These are phyloP conservation scores for Clitopilus hobsonii DNA, from an alignment of 768 basidiomycete species.

Conservation along the genomic window DNA sequence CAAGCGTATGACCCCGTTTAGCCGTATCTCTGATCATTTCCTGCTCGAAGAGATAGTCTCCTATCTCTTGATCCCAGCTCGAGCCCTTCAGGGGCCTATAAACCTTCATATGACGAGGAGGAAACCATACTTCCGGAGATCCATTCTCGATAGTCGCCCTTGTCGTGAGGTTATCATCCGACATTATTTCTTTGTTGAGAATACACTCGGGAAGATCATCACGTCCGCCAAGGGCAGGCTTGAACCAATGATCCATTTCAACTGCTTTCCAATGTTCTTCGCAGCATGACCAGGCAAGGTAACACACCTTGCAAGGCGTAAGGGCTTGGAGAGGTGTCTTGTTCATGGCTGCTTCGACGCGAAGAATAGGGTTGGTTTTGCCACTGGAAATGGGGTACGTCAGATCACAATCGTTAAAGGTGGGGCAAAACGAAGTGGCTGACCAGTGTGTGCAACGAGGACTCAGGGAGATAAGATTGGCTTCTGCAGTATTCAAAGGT, in stretches of 20 bases:
- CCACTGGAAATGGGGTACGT: conserved; percentile 11
- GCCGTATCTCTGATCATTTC: no score
- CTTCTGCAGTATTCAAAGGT: conserved; percentile 14
- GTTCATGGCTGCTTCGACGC: conserved; percentile 14
- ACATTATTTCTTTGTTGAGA: conserved; percentile 18
- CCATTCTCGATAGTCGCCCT: neutral
- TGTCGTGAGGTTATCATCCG: conserved; percentile 14
- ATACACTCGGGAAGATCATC: conserved; percentile 23
- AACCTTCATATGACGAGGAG: no score
- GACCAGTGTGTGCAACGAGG: conserved; percentile 27
- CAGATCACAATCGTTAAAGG: no score
- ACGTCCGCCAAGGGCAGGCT: conserved; percentile 16
- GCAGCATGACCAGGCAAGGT: conserved; percentile 23
- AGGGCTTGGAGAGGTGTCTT: conserved; percentile 5
- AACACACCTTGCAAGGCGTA: conserved; percentile 20
- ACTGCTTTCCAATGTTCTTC: conserved; percentile 19
- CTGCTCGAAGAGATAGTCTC: no score
- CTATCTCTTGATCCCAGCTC: no score
- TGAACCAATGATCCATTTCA: conserved; percentile 11
- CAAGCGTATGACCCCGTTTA: no score
- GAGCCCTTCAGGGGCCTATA: no score
- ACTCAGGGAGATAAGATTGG: conserved; percentile 21
- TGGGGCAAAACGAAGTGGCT: neutral
- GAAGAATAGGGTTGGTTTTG: conserved; percentile 20
- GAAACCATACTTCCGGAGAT: conserved; percentile 27